phyloP scores from a whole-genome alignment of 1,284 basidiomycete species.

The Malassezia yamatoensis region DNA sequence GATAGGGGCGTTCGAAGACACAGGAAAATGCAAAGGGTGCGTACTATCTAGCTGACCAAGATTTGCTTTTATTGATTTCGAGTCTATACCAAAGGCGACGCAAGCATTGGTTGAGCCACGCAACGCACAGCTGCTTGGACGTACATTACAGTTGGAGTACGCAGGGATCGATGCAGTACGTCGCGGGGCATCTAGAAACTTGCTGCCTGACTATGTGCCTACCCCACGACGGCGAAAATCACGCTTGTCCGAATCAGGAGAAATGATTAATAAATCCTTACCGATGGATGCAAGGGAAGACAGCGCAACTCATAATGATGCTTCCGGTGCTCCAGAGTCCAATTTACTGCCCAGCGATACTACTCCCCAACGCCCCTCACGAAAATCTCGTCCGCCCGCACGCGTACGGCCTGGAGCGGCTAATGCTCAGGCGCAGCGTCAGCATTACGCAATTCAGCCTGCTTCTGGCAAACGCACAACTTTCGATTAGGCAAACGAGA shows the following conservation, averaged over 20 bases:
- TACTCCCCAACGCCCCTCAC: too few species aligned
- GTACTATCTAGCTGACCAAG: slow-evolving; percentile 51
- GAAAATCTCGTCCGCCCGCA: slow-evolving; percentile 22
- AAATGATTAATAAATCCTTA: too few species aligned
- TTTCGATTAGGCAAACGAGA: slow-evolving; percentile 4
- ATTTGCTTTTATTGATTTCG: slow-evolving; percentile 91
- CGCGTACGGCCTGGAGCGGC: slow-evolving; percentile 16
- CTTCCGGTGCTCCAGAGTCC: too few species aligned
- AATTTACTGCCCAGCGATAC: too few species aligned
- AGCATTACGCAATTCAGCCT: slow-evolving; percentile 11
- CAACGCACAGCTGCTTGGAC: slow-evolving; percentile 73
- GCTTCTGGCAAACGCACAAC: slow-evolving; percentile 13
- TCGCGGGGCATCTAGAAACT: slow-evolving; percentile 30
- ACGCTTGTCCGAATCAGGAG: too few species aligned
- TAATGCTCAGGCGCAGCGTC: slow-evolving; percentile 13
- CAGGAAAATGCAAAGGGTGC: slow-evolving; percentile 84
- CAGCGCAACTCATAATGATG: too few species aligned
- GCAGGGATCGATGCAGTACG: slow-evolving; percentile 70
- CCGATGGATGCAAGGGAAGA: too few species aligned
- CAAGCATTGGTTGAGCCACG: slow-evolving; percentile 68
- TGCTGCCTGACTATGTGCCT: slow-evolving; percentile 20
- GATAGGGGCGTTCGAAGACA: slow-evolving; percentile 90
- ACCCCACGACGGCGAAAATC: slow-evolving; percentile 20
- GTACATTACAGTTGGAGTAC: slow-evolving; percentile 77
- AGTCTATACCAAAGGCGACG: slow-evolving; percentile 66